Conservation (phyloP, 2,329 filamentous ascomycete genomes). For the Scolecobasidium constrictum region DNA sequence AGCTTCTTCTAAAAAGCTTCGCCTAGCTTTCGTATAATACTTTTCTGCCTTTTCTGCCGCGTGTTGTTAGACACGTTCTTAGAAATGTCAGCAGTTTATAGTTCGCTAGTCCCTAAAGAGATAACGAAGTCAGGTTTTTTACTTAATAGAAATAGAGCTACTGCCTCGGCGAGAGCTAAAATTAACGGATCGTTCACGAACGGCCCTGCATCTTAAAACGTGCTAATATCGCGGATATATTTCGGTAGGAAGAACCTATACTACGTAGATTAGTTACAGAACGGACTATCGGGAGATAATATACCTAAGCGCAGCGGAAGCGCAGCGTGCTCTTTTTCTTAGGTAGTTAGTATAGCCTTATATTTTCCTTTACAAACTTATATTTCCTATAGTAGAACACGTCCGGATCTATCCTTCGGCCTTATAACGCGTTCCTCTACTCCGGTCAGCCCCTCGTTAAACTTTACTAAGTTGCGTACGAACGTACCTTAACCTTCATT, state of each 20-base stretch:
- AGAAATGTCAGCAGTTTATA: constrained; percentile 7
- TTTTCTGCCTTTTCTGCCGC: constrained; percentile 12
- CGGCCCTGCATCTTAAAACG: constrained; percentile 14
- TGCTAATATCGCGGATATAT: constrained; percentile 13
- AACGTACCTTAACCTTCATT: constrained; percentile 12
- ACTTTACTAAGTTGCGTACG: neutral
- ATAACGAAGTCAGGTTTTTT: constrained; percentile 15
- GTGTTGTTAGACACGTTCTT: constrained; percentile 11
- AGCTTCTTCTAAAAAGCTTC: constrained; percentile 13
- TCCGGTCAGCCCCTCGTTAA: neutral
- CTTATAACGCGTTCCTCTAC: constrained; percentile 11
- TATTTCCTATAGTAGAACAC: constrained; percentile 14
- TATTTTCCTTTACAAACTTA: constrained; percentile 11
- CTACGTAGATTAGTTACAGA: constrained; percentile 9
- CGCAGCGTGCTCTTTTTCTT: constrained; percentile 12
- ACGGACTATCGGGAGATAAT: constrained; percentile 6
- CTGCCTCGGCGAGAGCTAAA: constrained; percentile 13
- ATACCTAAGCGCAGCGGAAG: constrained; percentile 13
- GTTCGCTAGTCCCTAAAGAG: constrained; percentile 14
- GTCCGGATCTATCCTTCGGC: constrained; percentile 12
- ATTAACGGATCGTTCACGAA: constrained; percentile 14
- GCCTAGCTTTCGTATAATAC: constrained; percentile 10
- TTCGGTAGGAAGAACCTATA: constrained; percentile 15
- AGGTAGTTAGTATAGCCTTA: constrained; percentile 3
- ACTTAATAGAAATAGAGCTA: constrained; percentile 12